phyloP scores from a whole-genome alignment of 352 stramenopile species.

The Phytophthora aleatoria region DNA sequence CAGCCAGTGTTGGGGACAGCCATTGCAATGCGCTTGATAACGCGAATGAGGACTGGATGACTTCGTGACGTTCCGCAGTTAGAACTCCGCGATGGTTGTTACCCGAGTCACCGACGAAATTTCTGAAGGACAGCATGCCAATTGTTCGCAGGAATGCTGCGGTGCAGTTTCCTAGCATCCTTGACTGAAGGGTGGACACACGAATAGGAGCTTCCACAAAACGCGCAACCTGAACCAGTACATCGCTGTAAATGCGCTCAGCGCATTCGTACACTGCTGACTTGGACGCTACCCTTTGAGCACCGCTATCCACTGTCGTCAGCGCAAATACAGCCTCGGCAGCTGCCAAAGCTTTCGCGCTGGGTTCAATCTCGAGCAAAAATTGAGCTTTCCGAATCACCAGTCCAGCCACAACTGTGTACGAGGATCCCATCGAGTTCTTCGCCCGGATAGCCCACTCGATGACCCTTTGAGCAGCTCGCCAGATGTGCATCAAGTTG shows the following conservation, averaged over 20 bases:
- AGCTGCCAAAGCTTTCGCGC: constrained; percentile 66
- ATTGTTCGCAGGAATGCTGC: constrained; percentile 79
- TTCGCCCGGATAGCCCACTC: constrained; percentile 91
- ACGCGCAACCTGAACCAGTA: constrained; percentile 81
- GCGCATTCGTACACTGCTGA: constrained; percentile 73
- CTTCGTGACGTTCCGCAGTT: constrained; percentile 50
- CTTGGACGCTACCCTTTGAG: constrained; percentile 46
- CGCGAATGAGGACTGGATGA: constrained; percentile 77
- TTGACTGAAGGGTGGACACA: constrained; percentile 72
- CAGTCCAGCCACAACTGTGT: constrained; percentile 75
- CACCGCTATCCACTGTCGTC: constrained; percentile 45
- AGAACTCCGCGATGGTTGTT: constrained; percentile 40
- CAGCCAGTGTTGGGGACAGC: constrained; percentile 57
- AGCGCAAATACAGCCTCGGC: constrained; percentile 69
- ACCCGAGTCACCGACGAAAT: constrained; percentile 68
- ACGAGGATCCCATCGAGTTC: constrained; percentile 88
- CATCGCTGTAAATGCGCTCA: constrained; percentile 85
- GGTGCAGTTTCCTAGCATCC: constrained; percentile 77
- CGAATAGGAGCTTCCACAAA: constrained; percentile 83
- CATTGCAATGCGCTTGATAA: constrained; percentile 75
- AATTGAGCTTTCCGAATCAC: constrained; percentile 89
- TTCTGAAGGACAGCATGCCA: constrained; percentile 77
- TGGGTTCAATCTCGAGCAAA: constrained; percentile 82
- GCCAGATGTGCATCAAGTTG: constrained; percentile 92
- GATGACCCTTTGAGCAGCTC: constrained; percentile 84